Evolutionary conservation across 768 basidiomycete species (phyloP), one percentile per base, ranked within the genome.

Genomic region (Obba rivulosa): DNA sequence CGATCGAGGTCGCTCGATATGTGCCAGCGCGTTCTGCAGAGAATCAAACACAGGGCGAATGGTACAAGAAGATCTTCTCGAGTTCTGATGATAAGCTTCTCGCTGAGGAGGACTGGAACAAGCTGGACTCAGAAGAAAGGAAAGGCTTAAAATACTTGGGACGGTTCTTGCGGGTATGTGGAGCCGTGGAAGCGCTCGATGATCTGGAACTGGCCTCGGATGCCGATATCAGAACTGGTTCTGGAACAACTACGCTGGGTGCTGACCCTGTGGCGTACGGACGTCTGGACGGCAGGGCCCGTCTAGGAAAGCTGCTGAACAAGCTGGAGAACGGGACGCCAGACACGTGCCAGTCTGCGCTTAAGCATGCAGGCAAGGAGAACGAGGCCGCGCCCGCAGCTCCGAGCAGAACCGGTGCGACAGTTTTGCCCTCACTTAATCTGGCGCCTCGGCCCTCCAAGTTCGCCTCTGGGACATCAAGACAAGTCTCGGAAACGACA

Each of bases 51-150:
- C 31, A 35, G 9, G 57, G 61, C 4, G 57, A 59, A 39, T 62
- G 60, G 62, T 52, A 38, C 28, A 63, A 59, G 55, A 60, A 57
- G 36, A 49, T 63, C 18, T 8, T 65, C 3, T 45, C 57, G 9
- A 43, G 50, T 3, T 8, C 43, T 9, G 49, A 37, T 16, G 28
- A 50, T 1, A 14, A 23, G 1, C 25, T 49, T 20, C 11, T 57
- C 3, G 10, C 42, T 2, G 45, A 43, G 8, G 52, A 51, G 11
- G 45, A 55, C 18, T 23, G 13, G 25, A 5, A 9, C 5, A 36
- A 36, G 18, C 35, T 61, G 28, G 54, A 58, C 16, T 35, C 34
- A 5, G 3, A 34, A 4, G 59, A 59, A 28, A 28, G 39, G 24
- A 25, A 13, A 22, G 56, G 49, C 0, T 22, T 60, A 45, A 20